Base-by-base conservation (phyloP, 169 alveolate genomes). In the Babesia ovis region DNA sequence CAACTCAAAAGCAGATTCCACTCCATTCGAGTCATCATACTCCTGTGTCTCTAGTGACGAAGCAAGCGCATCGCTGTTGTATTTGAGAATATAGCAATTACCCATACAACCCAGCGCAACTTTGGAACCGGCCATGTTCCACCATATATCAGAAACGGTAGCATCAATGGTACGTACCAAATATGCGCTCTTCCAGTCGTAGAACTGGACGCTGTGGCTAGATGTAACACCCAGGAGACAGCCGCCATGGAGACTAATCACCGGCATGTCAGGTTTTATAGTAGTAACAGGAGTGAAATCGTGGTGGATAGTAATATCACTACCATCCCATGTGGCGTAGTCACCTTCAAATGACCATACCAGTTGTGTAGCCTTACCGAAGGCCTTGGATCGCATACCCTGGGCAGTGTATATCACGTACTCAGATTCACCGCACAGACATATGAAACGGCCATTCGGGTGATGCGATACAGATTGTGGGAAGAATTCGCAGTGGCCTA, bases 361-460 rank as follows among this genome's bases (percentile, higher is more conserved):
- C 46, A 96, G 90, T 68, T 95, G 98, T 51, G 90, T 77, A 22
- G 98, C 98, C 43, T 91, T 89, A 23, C 99, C 99, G 82, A 94
- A 95, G 11, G 97, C 93, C 85, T 95, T 92, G 82, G 94, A 94
- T 12, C 96, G 91, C 74, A 94, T 73, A 1, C 94, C 94, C 93
- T 93, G 95, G 3, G 97, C 92, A 1, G 98, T 94, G 92, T 95
- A 97, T 12, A 97, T 93, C 27, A 94, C 94, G 88, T 91, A 97
- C 72, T 97, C 99, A n/a, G 96, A 95, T 69, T 98, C 99, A 23
- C 99, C 99, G 82, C 94, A 94, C 16, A 98, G 94, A 3, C 98
- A 97, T 60, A 96, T 90, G 75, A 94, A 91, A 53, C 99, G 93
- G 20, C 99, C 99, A 84, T 95, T 96, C 1, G 99, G 99, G 74